These are phyloP conservation scores for Phylloboletellus chloephorus DNA, from an alignment of 1,284 basidiomycete genomes.

Conservation along the genomic window DNA sequence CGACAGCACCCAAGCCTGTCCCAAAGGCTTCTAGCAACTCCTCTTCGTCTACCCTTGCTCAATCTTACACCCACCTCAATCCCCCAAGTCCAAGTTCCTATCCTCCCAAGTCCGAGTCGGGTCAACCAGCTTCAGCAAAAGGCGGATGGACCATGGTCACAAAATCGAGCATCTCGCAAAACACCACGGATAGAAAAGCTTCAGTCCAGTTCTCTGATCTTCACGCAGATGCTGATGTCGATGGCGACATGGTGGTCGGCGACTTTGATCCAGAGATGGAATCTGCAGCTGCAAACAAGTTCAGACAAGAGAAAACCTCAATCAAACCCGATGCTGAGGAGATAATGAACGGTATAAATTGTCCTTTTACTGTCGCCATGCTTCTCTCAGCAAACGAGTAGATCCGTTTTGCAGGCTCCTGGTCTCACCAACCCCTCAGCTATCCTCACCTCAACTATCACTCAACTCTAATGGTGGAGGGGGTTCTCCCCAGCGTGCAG, in stretches of 20 bases:
- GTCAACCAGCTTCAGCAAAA: conserved; percentile 37
- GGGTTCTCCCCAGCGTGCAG: conserved; percentile 12
- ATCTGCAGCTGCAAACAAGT: conserved; percentile 33
- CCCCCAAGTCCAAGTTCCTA: conserved; percentile 75
- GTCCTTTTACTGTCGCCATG: conserved; percentile 14
- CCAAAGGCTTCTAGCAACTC: conserved; percentile 47
- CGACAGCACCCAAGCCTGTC: conserved; percentile 54
- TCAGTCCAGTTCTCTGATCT: conserved; percentile 35
- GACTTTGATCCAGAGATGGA: conserved; percentile 59
- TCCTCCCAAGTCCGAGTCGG: conserved; percentile 45
- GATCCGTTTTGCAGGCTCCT: conserved; percentile 55
- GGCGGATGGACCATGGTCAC: conserved; percentile 73
- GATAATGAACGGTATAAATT: conserved; percentile 61
- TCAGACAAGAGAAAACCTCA: conserved; percentile 41
- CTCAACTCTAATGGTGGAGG: conserved; percentile 20
- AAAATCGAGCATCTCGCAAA: conserved; percentile 27
- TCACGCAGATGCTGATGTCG: conserved; percentile 49
- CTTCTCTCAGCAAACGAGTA: conserved; percentile 30
- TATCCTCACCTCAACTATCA: conserved; percentile 28
- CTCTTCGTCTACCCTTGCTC: conserved; percentile 64
- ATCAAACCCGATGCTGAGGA: conserved; percentile 66
- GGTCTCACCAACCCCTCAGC: conserved; percentile 24
- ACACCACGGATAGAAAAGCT: conserved; percentile 28
- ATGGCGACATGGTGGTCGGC: conserved; percentile 69
- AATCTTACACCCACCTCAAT: conserved; percentile 77